Evolutionary conservation across 495 filamentous ascomycete species (phyloP).

Genomic region (Trichoderma asperelloides): DNA sequence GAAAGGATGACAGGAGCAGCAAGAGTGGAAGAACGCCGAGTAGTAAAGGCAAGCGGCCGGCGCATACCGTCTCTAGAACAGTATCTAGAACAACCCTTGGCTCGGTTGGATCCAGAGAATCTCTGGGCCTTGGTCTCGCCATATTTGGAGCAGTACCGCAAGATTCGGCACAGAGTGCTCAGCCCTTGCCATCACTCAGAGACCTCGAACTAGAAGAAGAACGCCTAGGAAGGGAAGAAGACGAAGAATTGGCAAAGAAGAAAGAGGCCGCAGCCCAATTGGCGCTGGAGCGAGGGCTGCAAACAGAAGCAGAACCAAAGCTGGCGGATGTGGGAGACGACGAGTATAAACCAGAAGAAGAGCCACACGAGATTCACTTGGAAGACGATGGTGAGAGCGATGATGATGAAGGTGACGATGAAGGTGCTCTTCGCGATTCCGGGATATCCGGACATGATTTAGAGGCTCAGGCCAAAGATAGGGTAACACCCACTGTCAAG

Average conservation of each 20-base stretch:
- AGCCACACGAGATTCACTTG: background rate
- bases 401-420: conserved; percentile 10
- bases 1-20: conserved; percentile 65
- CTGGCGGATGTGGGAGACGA: conserved; percentile 16
- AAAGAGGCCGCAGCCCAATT: conserved; percentile 63
- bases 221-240: conserved; percentile 55
- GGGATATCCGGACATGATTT: background rate
- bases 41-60: conserved; percentile 51
- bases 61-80: conserved; percentile 37
- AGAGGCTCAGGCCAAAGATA: background rate
- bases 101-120: conserved; percentile 38
- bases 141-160: conserved; percentile 21
- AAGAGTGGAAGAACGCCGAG: conserved; percentile 39
- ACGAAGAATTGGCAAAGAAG: conserved; percentile 58
- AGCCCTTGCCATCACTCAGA: conserved; percentile 49
- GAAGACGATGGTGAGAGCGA: background rate
- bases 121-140: conserved; percentile 25
- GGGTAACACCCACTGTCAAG: background rate
- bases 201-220: conserved; percentile 76
- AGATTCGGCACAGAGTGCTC: conserved; percentile 26
- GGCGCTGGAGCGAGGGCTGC: conserved; percentile 61
- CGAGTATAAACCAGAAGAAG: conserved; percentile 6
- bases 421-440: conserved; percentile 8
- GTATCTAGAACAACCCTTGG: conserved; percentile 45
- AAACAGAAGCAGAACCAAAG: conserved; percentile 29